Evolutionary conservation across 192 early-diverging fungal genomes (phyloP), one percentile per base, ranked within the genome.

Genomic region (Backusella tuberculispora): DNA sequence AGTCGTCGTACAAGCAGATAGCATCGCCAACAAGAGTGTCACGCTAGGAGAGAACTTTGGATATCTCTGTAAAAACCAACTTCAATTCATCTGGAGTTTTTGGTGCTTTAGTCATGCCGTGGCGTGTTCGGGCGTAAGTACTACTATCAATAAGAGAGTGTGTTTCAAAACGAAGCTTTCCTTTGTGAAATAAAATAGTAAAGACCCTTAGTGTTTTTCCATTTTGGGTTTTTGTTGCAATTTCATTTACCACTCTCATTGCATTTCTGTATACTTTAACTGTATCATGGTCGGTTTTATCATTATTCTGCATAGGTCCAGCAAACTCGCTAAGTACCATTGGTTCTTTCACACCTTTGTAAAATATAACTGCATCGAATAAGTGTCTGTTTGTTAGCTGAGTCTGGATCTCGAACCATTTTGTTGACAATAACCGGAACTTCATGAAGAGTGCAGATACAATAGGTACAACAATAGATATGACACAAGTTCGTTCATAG

Each of bases 391-490:
- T 63, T 12, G 63, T 63, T 8, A 63, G 14, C 24, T 63, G 24
- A 14, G 63, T 34, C 14, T 63, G 29, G 9, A 63, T 63, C 14
- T 63, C 63, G 29, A 63, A 63, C 63, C 63, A 63, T 26, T 63
- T 63, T 34, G 63, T 63, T 4, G 63, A 63, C 3, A 63, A 63
- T 14, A 26, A 37, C 13, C 26, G 63, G 63, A 34, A 37, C 9
- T 37, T 63, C 29, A 34, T 63, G 9, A 63, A 63, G 8, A 63
- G 13, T 14, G 21, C 26, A 3, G 21, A 14, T 12, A 63, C 3
- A 26, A 63, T 29, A 9, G 63, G 29, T 10, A 26, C 10, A 14
- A 63, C 63, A 12, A 63, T 8, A 29, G 63, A 24, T 14, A 37
- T 34, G 1, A 21, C 63, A 29, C 24, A 63, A 5, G 63, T 63